Percentiles rank a stretch among this genome's conserved stretches.
Conservation (phyloP, 768 basidiomycete species). For the Calvatia gigantea region DNA sequence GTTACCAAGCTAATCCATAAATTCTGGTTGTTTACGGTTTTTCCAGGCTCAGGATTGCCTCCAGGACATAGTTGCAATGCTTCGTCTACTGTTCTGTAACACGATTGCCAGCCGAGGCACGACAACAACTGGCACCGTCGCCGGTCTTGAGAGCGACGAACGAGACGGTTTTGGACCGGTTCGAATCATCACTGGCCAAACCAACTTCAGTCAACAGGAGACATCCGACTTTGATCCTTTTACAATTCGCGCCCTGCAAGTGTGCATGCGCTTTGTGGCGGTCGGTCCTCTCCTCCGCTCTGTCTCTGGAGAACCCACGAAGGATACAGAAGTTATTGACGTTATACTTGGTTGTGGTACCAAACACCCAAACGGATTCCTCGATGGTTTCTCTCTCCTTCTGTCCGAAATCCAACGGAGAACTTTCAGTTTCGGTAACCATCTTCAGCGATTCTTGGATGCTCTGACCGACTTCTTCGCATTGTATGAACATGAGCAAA, state of each 20-base stretch:
- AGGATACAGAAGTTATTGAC: slow-evolving; percentile 58
- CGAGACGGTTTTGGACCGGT: slow-evolving; percentile 56
- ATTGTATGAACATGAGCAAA: slow-evolving; percentile 52
- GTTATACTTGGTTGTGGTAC: slow-evolving; percentile 44
- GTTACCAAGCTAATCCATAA: neutral
- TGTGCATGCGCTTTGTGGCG: slow-evolving; percentile 60
- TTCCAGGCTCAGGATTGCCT: slow-evolving; percentile 53
- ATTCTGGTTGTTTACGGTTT: neutral
- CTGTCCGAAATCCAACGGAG: slow-evolving; percentile 53
- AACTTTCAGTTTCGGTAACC: slow-evolving; percentile 47
- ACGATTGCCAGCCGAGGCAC: slow-evolving; percentile 15
- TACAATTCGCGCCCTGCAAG: slow-evolving; percentile 35
- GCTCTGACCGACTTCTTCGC: slow-evolving; percentile 49
- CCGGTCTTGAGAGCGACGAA: slow-evolving; percentile 35
- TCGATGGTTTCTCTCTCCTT: slow-evolving; percentile 53
- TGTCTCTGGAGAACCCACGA: slow-evolving; percentile 51
- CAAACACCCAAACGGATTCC: slow-evolving; percentile 45
- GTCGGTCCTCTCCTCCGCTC: slow-evolving; percentile 63
- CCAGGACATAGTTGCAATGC: slow-evolving; percentile 26
- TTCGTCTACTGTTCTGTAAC: slow-evolving; percentile 34
- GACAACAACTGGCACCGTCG: slow-evolving; percentile 22
- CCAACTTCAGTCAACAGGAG: slow-evolving; percentile 23
- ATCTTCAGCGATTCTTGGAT: slow-evolving; percentile 51
- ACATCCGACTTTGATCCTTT: slow-evolving; percentile 16
- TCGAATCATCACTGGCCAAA: slow-evolving; percentile 33